Evolutionary conservation across 2,329 filamentous ascomycete species (phyloP).

Genomic region (Ophiostoma ulmi): DNA sequence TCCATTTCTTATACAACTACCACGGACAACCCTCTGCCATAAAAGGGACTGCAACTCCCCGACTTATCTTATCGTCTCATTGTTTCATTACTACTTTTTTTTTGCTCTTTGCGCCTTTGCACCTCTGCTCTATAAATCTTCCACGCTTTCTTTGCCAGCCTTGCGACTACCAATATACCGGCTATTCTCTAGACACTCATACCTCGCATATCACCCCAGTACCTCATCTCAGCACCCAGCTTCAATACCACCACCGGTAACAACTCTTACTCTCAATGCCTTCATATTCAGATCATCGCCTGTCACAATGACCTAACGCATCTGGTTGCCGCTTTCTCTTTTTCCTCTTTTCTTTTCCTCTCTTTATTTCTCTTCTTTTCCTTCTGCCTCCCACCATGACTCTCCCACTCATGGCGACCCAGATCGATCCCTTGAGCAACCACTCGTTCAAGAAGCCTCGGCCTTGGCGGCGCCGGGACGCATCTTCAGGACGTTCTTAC

Average conservation of each 20-base stretch:
- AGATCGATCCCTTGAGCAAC: conserved; percentile 29
- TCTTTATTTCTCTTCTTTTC: not conserved
- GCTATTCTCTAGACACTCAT: not conserved
- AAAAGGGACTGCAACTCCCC: not conserved
- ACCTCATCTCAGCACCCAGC: not conserved
- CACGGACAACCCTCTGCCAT: not conserved
- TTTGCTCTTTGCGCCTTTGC: not conserved
- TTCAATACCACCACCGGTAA: not conserved
- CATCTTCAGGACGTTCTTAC: not conserved
- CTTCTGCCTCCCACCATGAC: conserved; percentile 16
- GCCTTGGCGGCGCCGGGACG: conserved; percentile 29
- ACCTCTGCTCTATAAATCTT: not conserved
- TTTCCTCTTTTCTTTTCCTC: not conserved
- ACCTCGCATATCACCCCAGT: not conserved
- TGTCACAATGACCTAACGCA: conserved; percentile 9
- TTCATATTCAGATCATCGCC: not conserved
- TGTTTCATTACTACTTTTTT: not conserved
- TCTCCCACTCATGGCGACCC: conserved; percentile 30
- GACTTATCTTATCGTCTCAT: conserved; percentile 10
- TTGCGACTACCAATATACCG: not conserved
- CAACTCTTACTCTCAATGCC: not conserved
- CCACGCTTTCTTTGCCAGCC: not conserved
- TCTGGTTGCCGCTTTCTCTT: not conserved
- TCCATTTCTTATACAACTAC: not conserved
- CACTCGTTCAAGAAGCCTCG: conserved; percentile 29